phyloP scores from a whole-genome alignment of 345 rosid genomes.

The Gossypium raimondii region DNA sequence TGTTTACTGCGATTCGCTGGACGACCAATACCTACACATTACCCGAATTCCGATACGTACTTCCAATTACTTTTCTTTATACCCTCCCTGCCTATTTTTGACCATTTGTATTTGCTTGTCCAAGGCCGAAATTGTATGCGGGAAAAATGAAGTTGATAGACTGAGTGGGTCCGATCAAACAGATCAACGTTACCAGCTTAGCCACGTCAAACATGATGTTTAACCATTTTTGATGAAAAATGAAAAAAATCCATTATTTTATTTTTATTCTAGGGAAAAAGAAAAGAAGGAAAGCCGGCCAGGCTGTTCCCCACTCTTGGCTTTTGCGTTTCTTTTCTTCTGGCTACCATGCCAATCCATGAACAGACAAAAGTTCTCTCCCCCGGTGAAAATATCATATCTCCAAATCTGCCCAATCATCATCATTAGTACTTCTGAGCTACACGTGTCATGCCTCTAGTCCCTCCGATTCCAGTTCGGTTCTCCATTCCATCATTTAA shows the following conservation, averaged over 20 bases:
- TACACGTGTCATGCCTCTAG: background rate
- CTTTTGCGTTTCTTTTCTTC: background rate
- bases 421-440: background rate
- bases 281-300: slow-evolving; percentile 19
- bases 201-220: slow-evolving; percentile 12
- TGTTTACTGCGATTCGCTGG: no score
- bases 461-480: background rate
- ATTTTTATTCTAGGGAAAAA: background rate
- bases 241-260: background rate
- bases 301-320: slow-evolving; percentile 30
- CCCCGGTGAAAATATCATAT: background rate
- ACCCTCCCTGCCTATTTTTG: background rate
- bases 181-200: background rate
- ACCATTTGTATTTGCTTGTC: background rate
- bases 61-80: no score
- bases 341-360: background rate
- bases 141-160: background rate
- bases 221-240: background rate
- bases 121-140: background rate
- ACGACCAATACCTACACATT: no score
- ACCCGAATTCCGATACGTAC: no score
- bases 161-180: background rate
- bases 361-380: slow-evolving; percentile 15
- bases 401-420: background rate
- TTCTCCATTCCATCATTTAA: no score